Evolutionary conservation across 768 basidiomycete genomes (phyloP), one percentile per base, ranked within the genome.

Genomic region (Trametes gibbosa): DNA sequence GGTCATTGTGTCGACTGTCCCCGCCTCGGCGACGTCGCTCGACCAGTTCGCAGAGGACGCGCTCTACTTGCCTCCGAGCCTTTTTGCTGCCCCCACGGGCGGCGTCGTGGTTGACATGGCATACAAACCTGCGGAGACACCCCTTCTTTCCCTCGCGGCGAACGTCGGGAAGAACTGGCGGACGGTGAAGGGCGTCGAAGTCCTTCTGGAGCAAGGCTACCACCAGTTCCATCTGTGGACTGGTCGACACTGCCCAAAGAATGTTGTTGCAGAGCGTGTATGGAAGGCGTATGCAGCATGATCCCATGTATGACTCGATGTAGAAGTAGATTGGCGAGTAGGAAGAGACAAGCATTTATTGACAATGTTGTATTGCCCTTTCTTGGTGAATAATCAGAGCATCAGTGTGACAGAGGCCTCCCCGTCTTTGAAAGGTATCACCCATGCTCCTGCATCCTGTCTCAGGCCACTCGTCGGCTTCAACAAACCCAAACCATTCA

Each of bases 61-160:
- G 12, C 72, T 92, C 17, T 71, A 76, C 37, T 76, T 95, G 13
- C 80, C 89, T 2, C 56, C 64, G 8, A 73, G 77, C 13, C 68
- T 97, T 21, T 88, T 93, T 63, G 70, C 74, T 1, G 80, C 81
- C 61, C 70, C 74, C 42, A 76, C 79, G n/a, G 88, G 87, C 1
- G 85, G 85, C 2, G 82, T 90, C 2, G 87, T 95, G 12, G 80
- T 98, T 12, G 97, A 99, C 66, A 90, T 97, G 89, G 94, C 95
- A 19, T 98, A 98, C 72, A 87, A 87, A 65, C 97, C 95, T 0
- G 83, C 87, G 3, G 81, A 85, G 65, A 98, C 96, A 14, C 87
- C 95, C 0, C 72, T 99, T 54, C 74, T 98, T 24, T 69, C 71
- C 52, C 73, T 96, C 14, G 95, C 92, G 4, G 77, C 80, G 64